These are phyloP conservation scores for Ophiorrhiza pumila DNA, from an alignment of 257 asterid species.

Conservation along the genomic window DNA sequence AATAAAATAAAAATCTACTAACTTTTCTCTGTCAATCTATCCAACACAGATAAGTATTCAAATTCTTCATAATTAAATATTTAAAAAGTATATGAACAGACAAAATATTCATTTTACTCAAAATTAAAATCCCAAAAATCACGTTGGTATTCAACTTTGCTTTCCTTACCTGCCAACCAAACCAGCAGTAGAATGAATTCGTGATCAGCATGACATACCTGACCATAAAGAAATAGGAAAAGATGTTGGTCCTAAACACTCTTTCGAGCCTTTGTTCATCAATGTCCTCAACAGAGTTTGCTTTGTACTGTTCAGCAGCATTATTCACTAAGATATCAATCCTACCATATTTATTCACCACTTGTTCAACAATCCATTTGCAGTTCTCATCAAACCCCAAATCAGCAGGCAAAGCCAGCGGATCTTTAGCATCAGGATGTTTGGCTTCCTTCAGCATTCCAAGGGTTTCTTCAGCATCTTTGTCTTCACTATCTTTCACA, in stretches of 20 bases:
- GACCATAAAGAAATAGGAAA: slow-evolving; percentile 43
- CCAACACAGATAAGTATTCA: no score
- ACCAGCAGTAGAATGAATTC: no score
- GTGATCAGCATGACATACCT: no score
- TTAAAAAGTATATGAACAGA: no score
- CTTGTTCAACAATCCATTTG: slow-evolving; percentile 53
- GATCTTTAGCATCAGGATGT: slow-evolving; percentile 44
- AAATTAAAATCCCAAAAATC: neutral
- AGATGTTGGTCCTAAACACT: slow-evolving; percentile 67
- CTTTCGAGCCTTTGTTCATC: slow-evolving; percentile 61
- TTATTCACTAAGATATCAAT: slow-evolving; percentile 66
- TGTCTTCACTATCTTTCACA: slow-evolving; percentile 63
- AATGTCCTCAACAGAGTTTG: slow-evolving; percentile 48
- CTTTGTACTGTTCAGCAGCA: slow-evolving; percentile 67
- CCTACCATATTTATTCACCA: slow-evolving; percentile 43
- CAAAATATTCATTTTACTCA: neutral
- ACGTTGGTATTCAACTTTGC: neutral
- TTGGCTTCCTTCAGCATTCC: slow-evolving; percentile 41
- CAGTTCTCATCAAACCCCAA: slow-evolving; percentile 69
- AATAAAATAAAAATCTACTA: no score
- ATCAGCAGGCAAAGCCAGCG: slow-evolving; percentile 53
- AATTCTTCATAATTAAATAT: no score
- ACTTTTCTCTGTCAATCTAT: no score
- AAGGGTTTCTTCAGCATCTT: slow-evolving; percentile 60
- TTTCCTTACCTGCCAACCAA: no score